These are phyloP conservation scores for Wallacemonas sp. DNA, from an alignment of 208 protist genomes.

Conservation along the genomic window DNA sequence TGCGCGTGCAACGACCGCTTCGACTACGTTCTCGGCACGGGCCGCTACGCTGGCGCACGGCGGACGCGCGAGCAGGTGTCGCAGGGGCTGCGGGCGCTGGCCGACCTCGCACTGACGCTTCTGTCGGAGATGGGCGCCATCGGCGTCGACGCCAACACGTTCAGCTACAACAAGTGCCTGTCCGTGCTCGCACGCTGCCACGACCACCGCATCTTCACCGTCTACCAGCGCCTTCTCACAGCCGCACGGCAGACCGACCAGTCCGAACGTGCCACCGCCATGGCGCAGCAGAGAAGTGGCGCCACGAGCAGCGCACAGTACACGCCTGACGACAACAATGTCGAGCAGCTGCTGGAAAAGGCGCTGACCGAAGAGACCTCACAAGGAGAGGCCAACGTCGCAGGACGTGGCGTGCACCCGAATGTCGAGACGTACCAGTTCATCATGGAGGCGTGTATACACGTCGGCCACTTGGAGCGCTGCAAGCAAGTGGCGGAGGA, in stretches of 20 bases:
- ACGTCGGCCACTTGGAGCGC: slow-evolving; percentile 34
- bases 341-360: slow-evolving; percentile 40
- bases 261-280: not conserved
- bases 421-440: slow-evolving; percentile 79
- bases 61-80: slow-evolving; percentile 66
- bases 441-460: slow-evolving; percentile 54
- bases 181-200: slow-evolving; percentile 58
- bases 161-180: slow-evolving; percentile 85
- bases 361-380: slow-evolving; percentile 52
- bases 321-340: slow-evolving; percentile 5
- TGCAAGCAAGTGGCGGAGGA: slow-evolving; percentile 53
- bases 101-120: slow-evolving; percentile 70
- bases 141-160: slow-evolving; percentile 80
- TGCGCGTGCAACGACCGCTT: slow-evolving; percentile 77
- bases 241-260: slow-evolving; percentile 15
- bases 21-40: slow-evolving; percentile 73
- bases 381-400: slow-evolving; percentile 51
- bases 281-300: slow-evolving; percentile 5
- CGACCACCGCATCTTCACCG: slow-evolving; percentile 67
- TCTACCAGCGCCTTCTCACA: slow-evolving; percentile 46
- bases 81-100: slow-evolving; percentile 55
- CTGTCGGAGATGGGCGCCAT: slow-evolving; percentile 82
- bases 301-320: not conserved
- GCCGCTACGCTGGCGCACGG: slow-evolving; percentile 31
- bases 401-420: slow-evolving; percentile 45